Evolutionary conservation across 345 rosid genomes (phyloP), one percentile per base, ranked within the genome.

Genomic region (Trapa incisa): DNA sequence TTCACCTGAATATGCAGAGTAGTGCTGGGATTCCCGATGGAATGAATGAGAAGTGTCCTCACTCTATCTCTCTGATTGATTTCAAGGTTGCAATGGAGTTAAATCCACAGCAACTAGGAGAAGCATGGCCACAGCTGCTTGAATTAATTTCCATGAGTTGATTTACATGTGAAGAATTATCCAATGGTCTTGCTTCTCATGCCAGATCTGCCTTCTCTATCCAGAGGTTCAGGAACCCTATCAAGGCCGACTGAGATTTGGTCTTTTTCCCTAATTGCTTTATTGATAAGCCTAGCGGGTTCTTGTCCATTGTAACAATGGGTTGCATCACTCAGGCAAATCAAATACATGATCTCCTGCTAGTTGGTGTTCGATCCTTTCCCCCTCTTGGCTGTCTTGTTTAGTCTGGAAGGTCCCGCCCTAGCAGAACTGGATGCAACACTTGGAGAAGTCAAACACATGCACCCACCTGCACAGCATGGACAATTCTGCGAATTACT

Each of bases 81-180:
- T 94, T 94, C 69, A 87, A 87, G 80, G 91, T 87, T 72, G 96
- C 99, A 2, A 87, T 89, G 97, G 96, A 91, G 84, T 78, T 91
- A 65, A 89, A 87, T 79, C 96, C 96, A 5, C 87, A 83, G 76
- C 96, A 89, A 75, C 89, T 94, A 64, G 97, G 96, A 62, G 99
- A 87, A 79, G 91, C 87, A 80, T 94, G 97, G 99, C 89, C 96
- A 2, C 74, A 82, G 81, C 80, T 85, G 67, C 82, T 86, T 70
- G 99, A 94, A 84, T 87, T 81, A 77, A 84, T 89, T 68, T 80
- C 82, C 41, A 76, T 84, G 82, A 78, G 74, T 68, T 76, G 84
- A 11, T 85, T 83, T 5, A 80, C 83, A 77, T 84, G 86, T 76
- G 86, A 76, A 22, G 73, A 64, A 63, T 56, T 74, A 47, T 41